phyloP scores from a whole-genome alignment of 805 yeast species.

The Teunomyces atbi region DNA sequence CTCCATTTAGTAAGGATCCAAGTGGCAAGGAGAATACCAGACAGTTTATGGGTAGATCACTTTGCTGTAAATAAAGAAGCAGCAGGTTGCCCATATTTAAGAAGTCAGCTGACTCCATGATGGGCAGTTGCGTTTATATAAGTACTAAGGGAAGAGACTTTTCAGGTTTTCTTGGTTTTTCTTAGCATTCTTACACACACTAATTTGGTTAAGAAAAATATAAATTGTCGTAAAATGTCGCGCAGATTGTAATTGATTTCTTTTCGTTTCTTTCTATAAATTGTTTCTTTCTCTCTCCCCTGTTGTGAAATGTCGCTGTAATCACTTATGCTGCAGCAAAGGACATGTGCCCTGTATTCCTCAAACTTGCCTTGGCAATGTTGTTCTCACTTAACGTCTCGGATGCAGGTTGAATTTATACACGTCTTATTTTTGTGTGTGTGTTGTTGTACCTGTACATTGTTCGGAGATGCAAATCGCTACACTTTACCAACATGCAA shows the following conservation, averaged over 20 bases:
- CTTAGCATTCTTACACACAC: not conserved
- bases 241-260: too few species aligned
- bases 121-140: slow-evolving; percentile 6
- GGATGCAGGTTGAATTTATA: too few species aligned
- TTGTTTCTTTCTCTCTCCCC: not conserved
- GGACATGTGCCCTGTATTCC: not conserved
- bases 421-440: not conserved
- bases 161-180: slow-evolving; percentile 5
- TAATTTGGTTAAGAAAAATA: not conserved
- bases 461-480: not conserved
- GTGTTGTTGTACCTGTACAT: not conserved
- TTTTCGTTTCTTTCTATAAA: not conserved
- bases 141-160: not conserved
- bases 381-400: not conserved
- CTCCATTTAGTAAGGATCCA: slow-evolving; percentile 27
- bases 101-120: slow-evolving; percentile 3
- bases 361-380: not conserved
- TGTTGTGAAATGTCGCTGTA: not conserved
- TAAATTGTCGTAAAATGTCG: not conserved
- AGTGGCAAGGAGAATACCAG: slow-evolving; percentile 37
- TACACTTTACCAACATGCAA: not conserved
- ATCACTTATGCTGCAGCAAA: not conserved
- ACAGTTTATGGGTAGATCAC: slow-evolving; percentile 28
- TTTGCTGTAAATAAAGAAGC: slow-evolving; percentile 18
- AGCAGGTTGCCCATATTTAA: slow-evolving; percentile 18